Conservation (phyloP, 257 asterid species). For the Leonotis leonurus region DNA sequence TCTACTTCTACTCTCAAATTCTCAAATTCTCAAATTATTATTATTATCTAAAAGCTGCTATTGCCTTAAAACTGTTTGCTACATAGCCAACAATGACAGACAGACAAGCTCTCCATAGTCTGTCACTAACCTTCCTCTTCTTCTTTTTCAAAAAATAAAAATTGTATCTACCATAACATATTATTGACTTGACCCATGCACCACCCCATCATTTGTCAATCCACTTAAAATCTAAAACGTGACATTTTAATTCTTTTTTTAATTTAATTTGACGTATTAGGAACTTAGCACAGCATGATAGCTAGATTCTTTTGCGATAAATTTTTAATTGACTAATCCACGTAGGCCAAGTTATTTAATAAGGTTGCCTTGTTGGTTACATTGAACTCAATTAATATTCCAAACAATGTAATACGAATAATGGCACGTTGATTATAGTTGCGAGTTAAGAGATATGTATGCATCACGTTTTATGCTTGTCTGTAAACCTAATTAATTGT, state of each 20-base stretch:
- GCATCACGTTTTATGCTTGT: not conserved
- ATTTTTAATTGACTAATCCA: not conserved
- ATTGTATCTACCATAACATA: not conserved
- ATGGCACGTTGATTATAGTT: not conserved
- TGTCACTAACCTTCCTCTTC: constrained; percentile 10
- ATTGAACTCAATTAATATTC: not conserved
- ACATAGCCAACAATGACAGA: constrained; percentile 18
- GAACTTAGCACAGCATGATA: not conserved
- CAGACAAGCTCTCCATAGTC: constrained; percentile 14
- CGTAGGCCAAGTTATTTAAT: not conserved
- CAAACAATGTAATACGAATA: not conserved
- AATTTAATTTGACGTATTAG: not conserved
- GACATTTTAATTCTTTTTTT: not conserved
- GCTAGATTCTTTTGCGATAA: constrained; percentile 3
- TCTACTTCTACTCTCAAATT: too few relatives aligned
- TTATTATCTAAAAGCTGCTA: not conserved
- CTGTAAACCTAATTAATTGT: not conserved
- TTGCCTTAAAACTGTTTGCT: constrained; percentile 16
- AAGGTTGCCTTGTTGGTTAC: not conserved
- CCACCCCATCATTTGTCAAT: too few relatives aligned
- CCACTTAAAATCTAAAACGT: not conserved
- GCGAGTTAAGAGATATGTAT: not conserved
- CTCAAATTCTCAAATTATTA: too few relatives aligned
- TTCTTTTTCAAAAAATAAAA: too few relatives aligned
- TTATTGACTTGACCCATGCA: not conserved